Conservation (phyloP, 768 basidiomycete species). For the Clavaria fumosa region DNA sequence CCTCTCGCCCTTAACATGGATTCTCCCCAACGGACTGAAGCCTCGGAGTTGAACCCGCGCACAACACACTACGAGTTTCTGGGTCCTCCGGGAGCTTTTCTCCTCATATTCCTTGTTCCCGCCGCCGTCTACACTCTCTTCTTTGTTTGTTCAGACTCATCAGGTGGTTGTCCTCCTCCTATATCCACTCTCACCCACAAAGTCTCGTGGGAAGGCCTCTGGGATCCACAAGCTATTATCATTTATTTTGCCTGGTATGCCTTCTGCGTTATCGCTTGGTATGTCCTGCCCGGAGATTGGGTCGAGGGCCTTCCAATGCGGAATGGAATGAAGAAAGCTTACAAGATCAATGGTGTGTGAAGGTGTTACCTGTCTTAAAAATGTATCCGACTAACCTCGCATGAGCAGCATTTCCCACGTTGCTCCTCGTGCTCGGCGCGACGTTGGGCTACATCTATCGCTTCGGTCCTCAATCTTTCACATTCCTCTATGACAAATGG, state of each 20-base stretch:
- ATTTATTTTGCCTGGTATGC: slow-evolving; percentile 84
- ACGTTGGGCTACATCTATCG: slow-evolving; percentile 52
- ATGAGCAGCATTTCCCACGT: slow-evolving; percentile 79
- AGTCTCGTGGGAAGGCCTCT: slow-evolving; percentile 60
- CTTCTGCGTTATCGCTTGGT: slow-evolving; percentile 77
- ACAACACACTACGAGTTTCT: slow-evolving; percentile 70
- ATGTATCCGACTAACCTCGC: too few species aligned
- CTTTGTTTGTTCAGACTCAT: slow-evolving; percentile 58
- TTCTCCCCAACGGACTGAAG: too few species aligned
- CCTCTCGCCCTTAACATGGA: too few species aligned
- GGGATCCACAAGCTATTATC: slow-evolving; percentile 64
- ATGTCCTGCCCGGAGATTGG: slow-evolving; percentile 56
- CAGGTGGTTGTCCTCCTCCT: slow-evolving; percentile 55
- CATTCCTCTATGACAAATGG: slow-evolving; percentile 87
- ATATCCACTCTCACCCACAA: slow-evolving; percentile 20
- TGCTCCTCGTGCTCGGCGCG: slow-evolving; percentile 67
- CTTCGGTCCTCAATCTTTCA: slow-evolving; percentile 66
- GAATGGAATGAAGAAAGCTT: slow-evolving; percentile 60
- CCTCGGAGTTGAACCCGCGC: slow-evolving; percentile 62
- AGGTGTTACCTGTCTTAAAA: too few species aligned
- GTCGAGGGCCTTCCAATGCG: slow-evolving; percentile 58
- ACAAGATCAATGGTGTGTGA: slow-evolving; percentile 92
- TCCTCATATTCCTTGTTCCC: slow-evolving; percentile 59
- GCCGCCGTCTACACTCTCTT: slow-evolving; percentile 56
- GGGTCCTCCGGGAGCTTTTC: slow-evolving; percentile 63